Percentiles rank a stretch among this genome's conserved stretches.
These are phyloP conservation scores for Clonostachys solani DNA, from an alignment of 2,329 filamentous ascomycete species.

Conservation along the genomic window DNA sequence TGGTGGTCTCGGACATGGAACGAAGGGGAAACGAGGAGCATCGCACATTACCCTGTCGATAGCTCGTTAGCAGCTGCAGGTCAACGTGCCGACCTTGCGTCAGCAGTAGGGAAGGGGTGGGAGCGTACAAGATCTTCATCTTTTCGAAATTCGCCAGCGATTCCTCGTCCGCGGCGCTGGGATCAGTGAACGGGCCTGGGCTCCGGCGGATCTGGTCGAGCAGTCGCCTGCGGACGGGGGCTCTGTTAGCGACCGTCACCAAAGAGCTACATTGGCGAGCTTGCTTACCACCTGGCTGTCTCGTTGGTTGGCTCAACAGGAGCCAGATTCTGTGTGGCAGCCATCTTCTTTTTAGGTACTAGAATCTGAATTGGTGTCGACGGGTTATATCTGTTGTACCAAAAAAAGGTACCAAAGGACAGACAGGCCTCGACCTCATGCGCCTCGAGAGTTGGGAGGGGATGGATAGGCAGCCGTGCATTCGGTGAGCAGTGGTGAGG, in stretches of 20 bases:
- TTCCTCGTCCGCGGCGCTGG: constrained; percentile 47
- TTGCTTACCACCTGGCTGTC: constrained; percentile 25
- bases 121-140: constrained; percentile 69
- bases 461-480: not conserved
- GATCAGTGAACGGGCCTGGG: constrained; percentile 76
- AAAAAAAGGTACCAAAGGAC: not conserved
- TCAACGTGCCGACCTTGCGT: not conserved
- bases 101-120: not conserved
- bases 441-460: constrained; percentile 9
- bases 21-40: not conserved
- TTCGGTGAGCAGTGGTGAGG: constrained; percentile 25
- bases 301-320: constrained; percentile 10
- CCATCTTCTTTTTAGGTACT: constrained; percentile 13
- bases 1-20: not conserved
- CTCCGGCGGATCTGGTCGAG: constrained; percentile 76
- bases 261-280: not conserved
- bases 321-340: constrained; percentile 8
- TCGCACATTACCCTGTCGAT: constrained; percentile 5
- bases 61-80: not conserved
- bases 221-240: constrained; percentile 59
- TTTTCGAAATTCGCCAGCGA: constrained; percentile 55
- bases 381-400: not conserved
- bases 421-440: constrained; percentile 5
- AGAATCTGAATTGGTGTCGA: not conserved
- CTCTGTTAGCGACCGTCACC: too few species aligned